Base-by-base conservation (phyloP, 441 rosid species). In the Euphorbia celastroides region DNA sequence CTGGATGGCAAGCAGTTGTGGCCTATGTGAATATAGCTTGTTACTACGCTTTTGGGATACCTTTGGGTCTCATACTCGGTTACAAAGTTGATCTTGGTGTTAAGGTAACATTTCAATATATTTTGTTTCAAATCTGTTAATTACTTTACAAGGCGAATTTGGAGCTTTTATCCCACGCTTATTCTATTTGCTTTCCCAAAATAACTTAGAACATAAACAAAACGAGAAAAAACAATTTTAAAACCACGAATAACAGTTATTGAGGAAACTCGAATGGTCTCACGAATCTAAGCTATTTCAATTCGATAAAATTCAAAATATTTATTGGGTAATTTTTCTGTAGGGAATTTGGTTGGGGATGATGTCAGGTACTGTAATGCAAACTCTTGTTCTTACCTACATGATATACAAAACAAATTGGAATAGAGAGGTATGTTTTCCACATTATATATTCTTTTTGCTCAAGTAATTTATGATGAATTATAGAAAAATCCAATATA, bases 281-380 rank as follows among this genome's bases (percentile, higher is more conserved):
- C 50, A 44, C 5, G 13, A 44, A 44, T 10, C n/a, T 44, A 44
- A 7, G n/a, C 4, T 1, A 9, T 10, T 2, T 9, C 16, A 10
- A 44, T 44, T 11, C 13, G 50, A 44, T 44, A 44, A 44, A 12
- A 38, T 38, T 1, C 12, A 7, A 38, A 38, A 7, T 38, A 38
- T 38, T 38, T 14, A 38, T 7, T 11, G 44, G 44, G 12, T 38
- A 38, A 0, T n/a, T 17, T 51, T 11, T 27, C 58, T 52, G 14
- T 69, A 88, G 84, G 88, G 91, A 8, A 83, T 84, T 62, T 84
- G 89, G 86, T 69, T 44, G 2, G 89, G 89, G 25, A 84, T 86
- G 89, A 20, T 81, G 58, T 56, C 65, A 0, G 88, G 90, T 14
- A 83, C 80, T 2, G 65, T 69, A 1, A 61, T 77, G 1, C 88